Conservation (phyloP, 805 yeast species). For the Wickerhamiella occidentalis region DNA sequence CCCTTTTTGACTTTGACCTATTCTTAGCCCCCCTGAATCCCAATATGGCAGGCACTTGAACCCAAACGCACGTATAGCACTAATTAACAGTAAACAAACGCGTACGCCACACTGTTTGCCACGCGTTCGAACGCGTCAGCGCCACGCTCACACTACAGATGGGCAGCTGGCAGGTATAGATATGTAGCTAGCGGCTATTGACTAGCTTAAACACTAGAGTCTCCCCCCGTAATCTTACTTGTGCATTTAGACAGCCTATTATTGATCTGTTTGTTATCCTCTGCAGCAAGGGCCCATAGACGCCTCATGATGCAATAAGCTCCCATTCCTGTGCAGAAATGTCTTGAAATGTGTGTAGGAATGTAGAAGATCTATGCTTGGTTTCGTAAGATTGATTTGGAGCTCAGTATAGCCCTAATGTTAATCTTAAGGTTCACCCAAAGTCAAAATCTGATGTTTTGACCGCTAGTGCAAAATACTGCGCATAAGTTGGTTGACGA, state of each 20-base stretch:
- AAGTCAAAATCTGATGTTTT: too few relatives aligned
- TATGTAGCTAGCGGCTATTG: too few relatives aligned
- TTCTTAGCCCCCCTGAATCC: not conserved
- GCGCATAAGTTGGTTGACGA: too few relatives aligned
- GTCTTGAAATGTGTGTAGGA: not conserved
- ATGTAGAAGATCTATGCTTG: constrained; percentile 2
- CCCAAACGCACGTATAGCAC: not conserved
- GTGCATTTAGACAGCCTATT: not conserved
- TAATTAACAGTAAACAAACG: constrained; percentile 1
- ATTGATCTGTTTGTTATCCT: not conserved
- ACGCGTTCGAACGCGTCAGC: constrained; percentile 1
- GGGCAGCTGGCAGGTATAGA: too few relatives aligned
- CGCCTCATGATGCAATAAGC: not conserved
- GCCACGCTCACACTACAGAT: not conserved
- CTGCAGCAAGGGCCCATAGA: not conserved
- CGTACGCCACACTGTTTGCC: not conserved
- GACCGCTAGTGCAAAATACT: too few relatives aligned
- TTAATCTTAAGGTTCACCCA: too few relatives aligned
- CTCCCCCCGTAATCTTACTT: too few relatives aligned
- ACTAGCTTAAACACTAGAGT: too few relatives aligned
- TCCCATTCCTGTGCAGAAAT: not conserved
- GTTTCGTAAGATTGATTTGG: not conserved
- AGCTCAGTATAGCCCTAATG: too few relatives aligned
- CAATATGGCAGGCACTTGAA: not conserved
- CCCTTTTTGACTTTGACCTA: too few relatives aligned